Percentiles rank a stretch among this genome's conserved stretches.
phyloP scores from a whole-genome alignment of 2,329 filamentous ascomycete genomes.

The Emergomyces pasteurianus region DNA sequence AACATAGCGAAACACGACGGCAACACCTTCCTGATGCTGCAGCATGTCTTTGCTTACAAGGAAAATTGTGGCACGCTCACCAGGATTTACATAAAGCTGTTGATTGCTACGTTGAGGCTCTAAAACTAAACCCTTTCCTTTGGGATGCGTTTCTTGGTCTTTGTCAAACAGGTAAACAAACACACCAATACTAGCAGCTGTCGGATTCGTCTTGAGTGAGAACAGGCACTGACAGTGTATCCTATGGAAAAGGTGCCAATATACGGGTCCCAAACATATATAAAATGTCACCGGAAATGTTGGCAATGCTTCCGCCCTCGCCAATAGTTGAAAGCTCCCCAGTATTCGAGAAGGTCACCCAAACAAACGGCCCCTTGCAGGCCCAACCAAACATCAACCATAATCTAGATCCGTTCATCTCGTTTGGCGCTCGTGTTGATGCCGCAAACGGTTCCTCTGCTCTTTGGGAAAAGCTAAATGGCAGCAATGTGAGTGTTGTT shows the following conservation, averaged over 20 bases:
- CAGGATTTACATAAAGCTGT: slow-evolving; percentile 72
- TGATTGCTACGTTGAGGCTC: slow-evolving; percentile 72
- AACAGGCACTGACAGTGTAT: background rate
- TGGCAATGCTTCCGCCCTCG: slow-evolving; percentile 35
- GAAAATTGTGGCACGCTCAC: slow-evolving; percentile 74
- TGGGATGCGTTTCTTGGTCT: slow-evolving; percentile 92
- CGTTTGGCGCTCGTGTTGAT: slow-evolving; percentile 23
- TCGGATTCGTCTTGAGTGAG: background rate
- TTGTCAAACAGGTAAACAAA: slow-evolving; percentile 57
- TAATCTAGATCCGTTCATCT: slow-evolving; percentile 33
- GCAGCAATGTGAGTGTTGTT: slow-evolving; percentile 32
- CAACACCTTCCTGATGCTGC: slow-evolving; percentile 71
- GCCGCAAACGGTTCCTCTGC: slow-evolving; percentile 27
- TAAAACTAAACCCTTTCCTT: slow-evolving; percentile 89
- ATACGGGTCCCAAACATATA: slow-evolving; percentile 80
- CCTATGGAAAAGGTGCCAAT: slow-evolving; percentile 50
- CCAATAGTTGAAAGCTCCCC: slow-evolving; percentile 20
- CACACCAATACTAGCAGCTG: background rate
- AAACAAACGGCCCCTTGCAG: slow-evolving; percentile 25
- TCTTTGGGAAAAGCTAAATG: slow-evolving; percentile 39
- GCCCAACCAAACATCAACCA: slow-evolving; percentile 25
- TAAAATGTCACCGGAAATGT: slow-evolving; percentile 56
- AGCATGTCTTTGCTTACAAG: slow-evolving; percentile 69
- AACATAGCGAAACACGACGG: slow-evolving; percentile 64
- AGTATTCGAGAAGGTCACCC: slow-evolving; percentile 20